These are phyloP conservation scores for Fusarium buxicola DNA, from an alignment of 2,329 filamentous ascomycete species.

Conservation along the genomic window DNA sequence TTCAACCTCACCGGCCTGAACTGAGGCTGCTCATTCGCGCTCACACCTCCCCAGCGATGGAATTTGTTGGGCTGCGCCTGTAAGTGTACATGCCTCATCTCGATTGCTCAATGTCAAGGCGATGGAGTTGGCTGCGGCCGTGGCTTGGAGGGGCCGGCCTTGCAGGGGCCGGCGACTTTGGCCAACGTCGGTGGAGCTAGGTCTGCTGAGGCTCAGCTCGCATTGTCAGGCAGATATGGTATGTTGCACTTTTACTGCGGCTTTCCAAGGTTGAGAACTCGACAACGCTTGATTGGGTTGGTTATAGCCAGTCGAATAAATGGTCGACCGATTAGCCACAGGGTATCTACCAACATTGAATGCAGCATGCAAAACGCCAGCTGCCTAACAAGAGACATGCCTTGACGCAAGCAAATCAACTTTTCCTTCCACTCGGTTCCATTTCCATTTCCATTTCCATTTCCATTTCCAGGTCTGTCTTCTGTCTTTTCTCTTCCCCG, in stretches of 20 bases:
- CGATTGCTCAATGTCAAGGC: neutral
- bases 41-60: neutral
- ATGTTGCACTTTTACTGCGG: neutral
- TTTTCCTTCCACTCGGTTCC: neutral
- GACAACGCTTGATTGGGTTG: slow-evolving; percentile 27
- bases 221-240: slow-evolving; percentile 6
- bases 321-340: slow-evolving; percentile 22
- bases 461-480: too few species aligned
- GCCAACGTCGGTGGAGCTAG: slow-evolving; percentile 27
- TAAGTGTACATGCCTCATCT: slow-evolving; percentile 7
- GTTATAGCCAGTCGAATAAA: slow-evolving; percentile 20
- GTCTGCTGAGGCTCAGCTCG: neutral
- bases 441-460: neutral
- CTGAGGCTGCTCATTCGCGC: neutral
- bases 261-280: slow-evolving; percentile 2
- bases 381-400: neutral
- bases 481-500: neutral
- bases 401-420: slow-evolving; percentile 8
- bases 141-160: slow-evolving; percentile 29
- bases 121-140: slow-evolving; percentile 11
- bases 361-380: slow-evolving; percentile 26
- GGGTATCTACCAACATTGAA: slow-evolving; percentile 39
- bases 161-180: too few species aligned
- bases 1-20: neutral
- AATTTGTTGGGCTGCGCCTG: neutral